phyloP scores from a whole-genome alignment of 768 basidiomycete species.

The Leccinum truebloodii region DNA sequence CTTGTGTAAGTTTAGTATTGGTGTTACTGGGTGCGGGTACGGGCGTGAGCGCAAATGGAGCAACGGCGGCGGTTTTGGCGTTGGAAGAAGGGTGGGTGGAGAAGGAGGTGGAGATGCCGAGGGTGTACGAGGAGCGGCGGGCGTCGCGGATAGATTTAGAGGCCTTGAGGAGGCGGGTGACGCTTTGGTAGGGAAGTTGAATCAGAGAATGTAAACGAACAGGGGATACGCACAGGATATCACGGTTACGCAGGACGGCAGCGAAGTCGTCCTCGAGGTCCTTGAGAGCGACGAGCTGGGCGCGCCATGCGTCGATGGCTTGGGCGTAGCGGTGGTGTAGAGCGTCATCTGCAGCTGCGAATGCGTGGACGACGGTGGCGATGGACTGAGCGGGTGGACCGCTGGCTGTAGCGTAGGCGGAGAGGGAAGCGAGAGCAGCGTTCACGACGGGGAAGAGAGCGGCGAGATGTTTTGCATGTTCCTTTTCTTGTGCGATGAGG shows the following conservation, averaged over 20 bases:
- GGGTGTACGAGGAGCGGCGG: slow-evolving; percentile 32
- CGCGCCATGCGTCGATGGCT: slow-evolving; percentile 66
- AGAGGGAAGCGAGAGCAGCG: slow-evolving; percentile 61
- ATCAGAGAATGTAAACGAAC: too few species aligned
- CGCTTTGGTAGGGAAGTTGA: slow-evolving; percentile 40
- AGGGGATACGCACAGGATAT: slow-evolving; percentile 66
- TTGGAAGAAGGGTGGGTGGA: slow-evolving; percentile 40
- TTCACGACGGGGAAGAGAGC: slow-evolving; percentile 59
- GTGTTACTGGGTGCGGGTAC: slow-evolving; percentile 15
- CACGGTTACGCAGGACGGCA: slow-evolving; percentile 65
- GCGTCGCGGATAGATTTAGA: slow-evolving; percentile 55
- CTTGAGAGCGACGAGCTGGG: slow-evolving; percentile 59
- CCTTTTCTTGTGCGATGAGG: slow-evolving; percentile 69
- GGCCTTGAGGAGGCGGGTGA: slow-evolving; percentile 77
- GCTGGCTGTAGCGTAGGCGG: slow-evolving; percentile 67
- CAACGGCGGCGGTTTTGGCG: slow-evolving; percentile 17
- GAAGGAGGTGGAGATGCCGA: slow-evolving; percentile 44
- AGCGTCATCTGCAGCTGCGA: slow-evolving; percentile 70
- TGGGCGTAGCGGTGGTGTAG: slow-evolving; percentile 53
- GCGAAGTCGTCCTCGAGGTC: slow-evolving; percentile 71
- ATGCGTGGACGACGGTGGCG: slow-evolving; percentile 50
- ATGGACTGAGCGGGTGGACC: slow-evolving; percentile 34
- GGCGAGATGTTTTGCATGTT: slow-evolving; percentile 63
- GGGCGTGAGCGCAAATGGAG: too few species aligned
- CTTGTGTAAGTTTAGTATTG: too few species aligned